Base-by-base conservation (phyloP, 2,329 filamentous ascomycete species). In the Lecanosticta acicola region DNA sequence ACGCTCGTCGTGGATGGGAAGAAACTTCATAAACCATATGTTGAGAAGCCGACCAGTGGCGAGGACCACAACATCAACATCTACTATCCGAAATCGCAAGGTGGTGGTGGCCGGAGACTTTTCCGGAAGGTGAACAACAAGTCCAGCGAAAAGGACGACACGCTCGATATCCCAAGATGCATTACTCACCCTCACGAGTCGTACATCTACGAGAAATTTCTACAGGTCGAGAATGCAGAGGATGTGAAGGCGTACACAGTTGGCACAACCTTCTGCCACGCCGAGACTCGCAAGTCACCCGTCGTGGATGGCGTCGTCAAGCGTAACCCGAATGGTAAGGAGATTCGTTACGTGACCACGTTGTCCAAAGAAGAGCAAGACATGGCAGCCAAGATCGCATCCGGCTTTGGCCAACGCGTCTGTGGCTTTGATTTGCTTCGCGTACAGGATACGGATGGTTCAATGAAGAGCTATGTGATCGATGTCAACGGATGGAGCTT, bases 401-500 rank as follows among this genome's bases (percentile, higher is more conserved):
- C 81, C 36, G 85, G 88, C 0, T 98, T 98, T 66, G 93, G 91
- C 0, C 93, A 98, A 66, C 78, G 88, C 44, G 90, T 98, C 2
- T 98, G 93, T 63, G 93, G 93, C 0, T 98, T 98, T 60, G 93
- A 98, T 65, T 76, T 98, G 49, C 74, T 98, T 46, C 83, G 94
- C 20, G 88, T 90, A 10, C 83, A 81, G 40, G 87, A 89, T 13
- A 40, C 35, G 17, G 35, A 45, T 18, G 20, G 35, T 32, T 17
- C n/a, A 13, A 32, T 46, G 14, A 87, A 87, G 66, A 97, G 91
- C 65, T 98, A 88, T 68, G 93, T 98, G 39, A 98, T 98, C 56
- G 93, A 98, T 60, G 93, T 98, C 58, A 98, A 98, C 66, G 93
- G 93, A 10, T 98, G 94, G 94, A 97, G 91, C 63, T 98, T 98